A percentile compares a stretch with the other conserved stretches of the same genome.
Evolutionary conservation across 2,329 filamentous ascomycete species (phyloP).

Genomic region (Byssochlamys sp.): DNA sequence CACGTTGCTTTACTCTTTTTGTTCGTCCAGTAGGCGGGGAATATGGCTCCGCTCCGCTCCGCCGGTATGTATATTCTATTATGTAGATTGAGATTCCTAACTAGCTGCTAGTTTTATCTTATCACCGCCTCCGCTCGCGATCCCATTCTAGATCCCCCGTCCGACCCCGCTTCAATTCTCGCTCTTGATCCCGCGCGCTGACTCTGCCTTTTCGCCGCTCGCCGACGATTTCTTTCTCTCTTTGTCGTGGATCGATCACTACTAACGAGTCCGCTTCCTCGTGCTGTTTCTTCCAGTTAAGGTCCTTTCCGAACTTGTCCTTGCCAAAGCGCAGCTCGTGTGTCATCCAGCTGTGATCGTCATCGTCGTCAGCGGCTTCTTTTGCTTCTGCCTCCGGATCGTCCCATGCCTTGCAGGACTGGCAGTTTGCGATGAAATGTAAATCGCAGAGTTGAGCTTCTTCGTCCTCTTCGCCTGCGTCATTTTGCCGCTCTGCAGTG

Average conservation of each 20-base stretch:
- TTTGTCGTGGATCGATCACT: slow-evolving; percentile 85
- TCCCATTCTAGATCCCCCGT: slow-evolving; percentile 30
- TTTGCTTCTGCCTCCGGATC: slow-evolving; percentile 39
- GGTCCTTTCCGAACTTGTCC: slow-evolving; percentile 79
- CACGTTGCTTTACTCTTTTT: neutral
- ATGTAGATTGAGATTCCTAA: neutral
- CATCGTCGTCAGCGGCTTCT: slow-evolving; percentile 40
- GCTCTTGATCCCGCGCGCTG: slow-evolving; percentile 27
- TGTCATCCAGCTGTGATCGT: slow-evolving; percentile 66
- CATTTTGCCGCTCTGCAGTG: slow-evolving; percentile 1
- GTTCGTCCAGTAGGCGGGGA: neutral
- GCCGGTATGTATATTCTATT: neutral
- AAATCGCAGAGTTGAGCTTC: slow-evolving; percentile 77
- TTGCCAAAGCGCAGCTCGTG: slow-evolving; percentile 79
- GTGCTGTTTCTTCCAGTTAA: slow-evolving; percentile 81
- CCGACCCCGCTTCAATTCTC: slow-evolving; percentile 14
- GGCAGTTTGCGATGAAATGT: slow-evolving; percentile 91
- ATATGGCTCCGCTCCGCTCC: neutral
- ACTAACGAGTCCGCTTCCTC: slow-evolving; percentile 62
- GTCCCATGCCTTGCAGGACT: slow-evolving; percentile 82
- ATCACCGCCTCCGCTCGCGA: slow-evolving; percentile 9
- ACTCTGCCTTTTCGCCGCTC: slow-evolving; percentile 54
- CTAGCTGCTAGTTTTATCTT: neutral
- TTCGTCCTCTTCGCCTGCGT: slow-evolving; percentile 36
- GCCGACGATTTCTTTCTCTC: slow-evolving; percentile 61